Evolutionary conservation across 2,329 filamentous ascomycete genomes (phyloP).

Genomic region (Colletotrichum incanum): DNA sequence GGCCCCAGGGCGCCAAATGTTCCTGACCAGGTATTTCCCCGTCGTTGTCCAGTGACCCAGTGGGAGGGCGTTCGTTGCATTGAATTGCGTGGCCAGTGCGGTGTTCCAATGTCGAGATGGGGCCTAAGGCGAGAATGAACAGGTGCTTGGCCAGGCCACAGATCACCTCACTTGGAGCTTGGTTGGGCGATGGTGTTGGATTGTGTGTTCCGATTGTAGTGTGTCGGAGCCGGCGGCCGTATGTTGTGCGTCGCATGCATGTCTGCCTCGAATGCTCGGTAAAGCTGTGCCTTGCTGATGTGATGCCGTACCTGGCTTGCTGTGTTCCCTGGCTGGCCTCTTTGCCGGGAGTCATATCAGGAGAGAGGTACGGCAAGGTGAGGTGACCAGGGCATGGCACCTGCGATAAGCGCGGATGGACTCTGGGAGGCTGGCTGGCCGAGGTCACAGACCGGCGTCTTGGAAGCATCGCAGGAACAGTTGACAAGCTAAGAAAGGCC

Average conservation of each 20-base stretch:
- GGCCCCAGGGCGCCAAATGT: constrained; percentile 8
- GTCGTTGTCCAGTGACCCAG: constrained; percentile 35
- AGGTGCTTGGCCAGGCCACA: constrained; percentile 27
- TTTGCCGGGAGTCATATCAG: neutral
- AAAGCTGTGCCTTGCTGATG: neutral
- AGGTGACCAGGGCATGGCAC: constrained; percentile 1
- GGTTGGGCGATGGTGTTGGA: constrained; percentile 10
- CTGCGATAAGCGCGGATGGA: neutral
- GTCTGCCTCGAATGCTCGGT: constrained; percentile 4
- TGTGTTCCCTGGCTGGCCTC: neutral
- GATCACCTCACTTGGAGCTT: constrained; percentile 20
- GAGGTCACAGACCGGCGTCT: constrained; percentile 3
- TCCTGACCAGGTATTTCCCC: constrained; percentile 28
- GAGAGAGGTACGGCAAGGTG: neutral
- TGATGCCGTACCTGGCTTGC: constrained; percentile 6
- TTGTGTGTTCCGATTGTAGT: constrained; percentile 1
- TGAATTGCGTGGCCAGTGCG: constrained; percentile 41
- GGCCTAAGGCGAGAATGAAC: constrained; percentile 25
- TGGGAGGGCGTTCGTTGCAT: constrained; percentile 36
- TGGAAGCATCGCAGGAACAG: neutral
- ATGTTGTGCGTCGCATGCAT: neutral
- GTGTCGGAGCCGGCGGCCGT: constrained; percentile 2
- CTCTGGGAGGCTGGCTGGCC: neutral
- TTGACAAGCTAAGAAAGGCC: neutral
- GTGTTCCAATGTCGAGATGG: constrained; percentile 37